A percentile compares a stretch with the other conserved stretches of the same genome.
Conservation (phyloP, 1,284 basidiomycete species). For the Ceratobasidium sp. region DNA sequence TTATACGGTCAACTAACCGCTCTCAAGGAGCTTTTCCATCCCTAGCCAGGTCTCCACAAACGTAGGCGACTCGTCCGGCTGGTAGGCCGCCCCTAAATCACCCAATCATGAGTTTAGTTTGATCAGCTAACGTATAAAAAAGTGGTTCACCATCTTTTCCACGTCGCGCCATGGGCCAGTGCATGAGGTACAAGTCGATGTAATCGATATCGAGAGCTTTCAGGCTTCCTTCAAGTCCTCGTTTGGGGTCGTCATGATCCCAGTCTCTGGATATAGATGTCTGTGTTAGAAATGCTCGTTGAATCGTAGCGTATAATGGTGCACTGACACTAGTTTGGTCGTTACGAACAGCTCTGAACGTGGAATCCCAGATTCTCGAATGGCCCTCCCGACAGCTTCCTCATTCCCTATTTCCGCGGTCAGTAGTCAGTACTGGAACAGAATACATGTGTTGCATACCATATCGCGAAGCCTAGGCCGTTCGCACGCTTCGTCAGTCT, state of each 20-base stretch:
- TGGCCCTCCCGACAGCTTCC: conserved; percentile 60
- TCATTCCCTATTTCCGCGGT: conserved; percentile 50
- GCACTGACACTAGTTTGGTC: conserved; percentile 51
- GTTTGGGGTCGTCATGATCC: conserved; percentile 58
- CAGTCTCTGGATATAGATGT: conserved; percentile 57
- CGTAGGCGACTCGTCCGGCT: conserved; percentile 50
- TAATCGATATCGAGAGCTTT: conserved; percentile 63
- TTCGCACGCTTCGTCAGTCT: too few relatives aligned
- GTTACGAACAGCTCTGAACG: conserved; percentile 64
- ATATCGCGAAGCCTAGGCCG: conserved; percentile 27
- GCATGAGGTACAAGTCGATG: conserved; percentile 67
- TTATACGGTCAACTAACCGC: conserved; percentile 49
- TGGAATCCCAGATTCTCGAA: conserved; percentile 61
- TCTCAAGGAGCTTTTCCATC: conserved; percentile 60
- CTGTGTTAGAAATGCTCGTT: neutral
- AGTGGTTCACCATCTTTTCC: conserved; percentile 21
- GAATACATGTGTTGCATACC: neutral
- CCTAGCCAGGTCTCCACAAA: conserved; percentile 63
- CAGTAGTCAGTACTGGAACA: neutral
- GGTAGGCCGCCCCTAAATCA: conserved; percentile 52
- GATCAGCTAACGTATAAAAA: neutral
- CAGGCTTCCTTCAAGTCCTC: conserved; percentile 62
- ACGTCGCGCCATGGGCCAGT: conserved; percentile 56
- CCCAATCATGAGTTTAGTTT: neutral
- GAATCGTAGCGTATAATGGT: neutral